Evolutionary conservation across 345 rosid genomes (phyloP), one percentile per base, ranked within the genome.

Genomic region (Lepidium didymum): DNA sequence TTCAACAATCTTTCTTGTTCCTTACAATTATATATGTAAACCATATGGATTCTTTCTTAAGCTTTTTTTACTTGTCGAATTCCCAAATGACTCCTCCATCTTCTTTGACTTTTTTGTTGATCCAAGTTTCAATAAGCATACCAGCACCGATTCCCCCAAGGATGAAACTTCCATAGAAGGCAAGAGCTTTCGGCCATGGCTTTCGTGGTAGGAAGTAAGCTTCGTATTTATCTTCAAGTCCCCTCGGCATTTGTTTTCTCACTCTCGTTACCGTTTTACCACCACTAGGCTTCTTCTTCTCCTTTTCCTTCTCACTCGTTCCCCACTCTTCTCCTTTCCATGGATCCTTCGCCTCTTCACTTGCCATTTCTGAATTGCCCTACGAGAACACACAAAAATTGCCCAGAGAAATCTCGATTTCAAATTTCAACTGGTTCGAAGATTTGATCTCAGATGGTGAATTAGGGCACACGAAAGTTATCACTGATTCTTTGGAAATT

Each of bases 141-240:
- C 96, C 96, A 38, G 96, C 93, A 62, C 96, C 95, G 55, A 92
- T 70, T 44, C 96, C 98, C 67, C 87, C 91, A 2, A 89, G 87
- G 59, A 91, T 84, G 71, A 86, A 91, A 1, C 95, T 83, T 33
- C 99, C 96, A 41, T 78, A 91, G 68, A 85, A 84, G 62, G 87
- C 91, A 57, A 92, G 56, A 68, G 90, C 80, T 7, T 33, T 55
- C 42, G 93, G 79, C 58, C 79, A 69, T 11, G 96, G 82, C 69
- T 68, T 78, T 6, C 91, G 81, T 34, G 99, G 99, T 55, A 94
- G 88, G 75, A 91, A 94, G 76, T 94, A 94, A 69, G 77, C 88
- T 10, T 89, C 99, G 52, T 96, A 96, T 64, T 88, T 91, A 46
- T 86, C 88, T 66, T 95, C 86, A 68, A 91, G 82, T 75, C 81